phyloP scores from a whole-genome alignment of 257 asterid species.

The Misopates orontium region DNA sequence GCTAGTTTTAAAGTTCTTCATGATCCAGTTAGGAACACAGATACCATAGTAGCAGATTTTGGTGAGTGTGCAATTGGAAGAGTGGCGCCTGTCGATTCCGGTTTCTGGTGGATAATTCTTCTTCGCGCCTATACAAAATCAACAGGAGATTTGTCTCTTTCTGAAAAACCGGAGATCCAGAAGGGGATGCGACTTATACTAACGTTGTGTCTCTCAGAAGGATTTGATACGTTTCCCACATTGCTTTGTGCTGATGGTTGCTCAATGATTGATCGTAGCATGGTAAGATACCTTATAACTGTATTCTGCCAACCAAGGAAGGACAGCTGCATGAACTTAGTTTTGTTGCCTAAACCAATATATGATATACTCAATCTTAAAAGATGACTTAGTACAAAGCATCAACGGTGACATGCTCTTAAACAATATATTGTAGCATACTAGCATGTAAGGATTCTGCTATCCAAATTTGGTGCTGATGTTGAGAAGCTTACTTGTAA shows the following conservation, averaged over 20 bases:
- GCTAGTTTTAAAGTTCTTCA: constrained; percentile 88
- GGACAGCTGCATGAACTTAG: too few species aligned
- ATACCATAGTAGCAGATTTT: constrained; percentile 70
- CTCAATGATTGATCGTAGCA: constrained; percentile 83
- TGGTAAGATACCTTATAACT: constrained; percentile 47
- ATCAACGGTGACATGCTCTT: too few species aligned
- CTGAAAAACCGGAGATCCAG: constrained; percentile 79
- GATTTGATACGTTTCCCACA: constrained; percentile 80
- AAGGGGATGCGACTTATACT: constrained; percentile 79
- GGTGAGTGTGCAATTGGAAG: constrained; percentile 85
- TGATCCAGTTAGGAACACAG: constrained; percentile 75
- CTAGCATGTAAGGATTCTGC: too few species aligned
- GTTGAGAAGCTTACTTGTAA: too few species aligned
- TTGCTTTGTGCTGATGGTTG: constrained; percentile 88
- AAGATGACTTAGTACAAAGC: too few species aligned
- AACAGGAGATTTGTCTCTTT: constrained; percentile 65
- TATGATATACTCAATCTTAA: too few species aligned
- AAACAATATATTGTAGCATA: too few species aligned
- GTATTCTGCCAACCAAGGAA: too few species aligned
- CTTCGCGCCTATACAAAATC: constrained; percentile 84
- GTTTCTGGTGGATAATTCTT: constrained; percentile 91
- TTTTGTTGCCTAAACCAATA: too few species aligned
- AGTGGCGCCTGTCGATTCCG: constrained; percentile 88
- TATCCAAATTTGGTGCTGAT: too few species aligned
- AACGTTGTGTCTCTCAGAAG: constrained; percentile 71